phyloP scores from a whole-genome alignment of 495 filamentous ascomycete genomes.

The Annulohypoxylon stygium region DNA sequence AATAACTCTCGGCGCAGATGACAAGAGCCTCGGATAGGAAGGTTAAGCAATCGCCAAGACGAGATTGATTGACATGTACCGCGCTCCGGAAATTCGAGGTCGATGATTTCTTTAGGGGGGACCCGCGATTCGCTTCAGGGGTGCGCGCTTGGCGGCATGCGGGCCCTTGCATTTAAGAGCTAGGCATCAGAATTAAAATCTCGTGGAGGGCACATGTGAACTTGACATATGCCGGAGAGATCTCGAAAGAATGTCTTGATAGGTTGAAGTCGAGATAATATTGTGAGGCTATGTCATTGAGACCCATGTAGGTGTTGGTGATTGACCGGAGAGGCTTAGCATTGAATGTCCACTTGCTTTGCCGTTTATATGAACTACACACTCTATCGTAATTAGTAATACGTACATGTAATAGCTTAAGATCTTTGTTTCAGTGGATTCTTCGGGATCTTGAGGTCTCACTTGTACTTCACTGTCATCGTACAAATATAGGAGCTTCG shows the following conservation, averaged over 20 bases:
- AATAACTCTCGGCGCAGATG: conserved; percentile 22
- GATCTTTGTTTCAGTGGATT: neutral
- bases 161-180: conserved; percentile 9
- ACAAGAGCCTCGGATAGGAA: conserved; percentile 35
- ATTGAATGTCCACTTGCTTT: neutral
- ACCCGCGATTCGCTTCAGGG: conserved; percentile 31
- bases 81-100: conserved; percentile 19
- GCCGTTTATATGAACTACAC: neutral
- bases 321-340: neutral
- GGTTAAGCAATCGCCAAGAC: conserved; percentile 45
- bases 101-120: conserved; percentile 1
- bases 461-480: no score
- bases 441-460: neutral
- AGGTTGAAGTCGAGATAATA: neutral
- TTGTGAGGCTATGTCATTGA: neutral
- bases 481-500: no score
- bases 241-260: neutral
- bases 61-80: conserved; percentile 30
- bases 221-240: neutral
- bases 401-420: neutral
- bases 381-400: neutral
- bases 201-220: conserved; percentile 4
- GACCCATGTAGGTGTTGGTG: neutral
- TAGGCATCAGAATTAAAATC: conserved; percentile 1
- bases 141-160: conserved; percentile 25